Evolutionary conservation across 2,329 filamentous ascomycete genomes (phyloP), one percentile per base, ranked within the genome.

Genomic region (Pseudocercospora ulei): DNA sequence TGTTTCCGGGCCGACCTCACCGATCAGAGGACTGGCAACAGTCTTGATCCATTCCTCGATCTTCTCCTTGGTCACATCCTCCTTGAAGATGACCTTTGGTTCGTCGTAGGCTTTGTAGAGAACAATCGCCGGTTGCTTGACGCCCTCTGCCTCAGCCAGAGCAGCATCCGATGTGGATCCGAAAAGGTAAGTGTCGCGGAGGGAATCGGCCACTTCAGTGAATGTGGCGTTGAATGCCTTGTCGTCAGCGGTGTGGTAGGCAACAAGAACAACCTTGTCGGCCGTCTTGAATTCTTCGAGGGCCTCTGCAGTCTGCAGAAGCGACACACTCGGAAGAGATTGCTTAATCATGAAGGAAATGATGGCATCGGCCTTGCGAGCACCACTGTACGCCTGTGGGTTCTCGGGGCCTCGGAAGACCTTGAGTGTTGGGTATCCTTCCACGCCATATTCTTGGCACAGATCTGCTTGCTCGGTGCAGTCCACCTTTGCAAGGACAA

Each of bases 71-170:
- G 85, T 82, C 58, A 96, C 87, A 64, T 83, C 79, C 53, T 85
- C 81, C 12, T 75, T 70, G 70, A 82, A 94, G 55, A 79, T 70
- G 56, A 78, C 76, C 76, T 94, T 95, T 69, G 87, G 86, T 70
- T 96, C 88, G 60, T 98, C 90, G 58, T 96, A 98, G 44, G 80
- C 73, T 76, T 98, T 96, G 80, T 96, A 96, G 43, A 98, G 76
- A 50, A 95, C 83, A 50, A 98, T 70, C 41, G 82, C 78, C 49
- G 90, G 90, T 58, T 81, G 76, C 63, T 79, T 81, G 62, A 93
- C 84, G 53, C 82, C 87, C 70, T 93, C 90, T 33, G 82, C 80
- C 73, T 93, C 79, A 56, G 90, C 86, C 51, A 96, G 69, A 40
- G 73, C 76, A 47, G 79, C 79, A 59, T 96, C 90, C 63, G 74